A percentile compares a stretch with the other conserved stretches of the same genome.
Evolutionary conservation across 75 land plant genomes (phyloP).

Genomic region (Larix kaempferi): DNA sequence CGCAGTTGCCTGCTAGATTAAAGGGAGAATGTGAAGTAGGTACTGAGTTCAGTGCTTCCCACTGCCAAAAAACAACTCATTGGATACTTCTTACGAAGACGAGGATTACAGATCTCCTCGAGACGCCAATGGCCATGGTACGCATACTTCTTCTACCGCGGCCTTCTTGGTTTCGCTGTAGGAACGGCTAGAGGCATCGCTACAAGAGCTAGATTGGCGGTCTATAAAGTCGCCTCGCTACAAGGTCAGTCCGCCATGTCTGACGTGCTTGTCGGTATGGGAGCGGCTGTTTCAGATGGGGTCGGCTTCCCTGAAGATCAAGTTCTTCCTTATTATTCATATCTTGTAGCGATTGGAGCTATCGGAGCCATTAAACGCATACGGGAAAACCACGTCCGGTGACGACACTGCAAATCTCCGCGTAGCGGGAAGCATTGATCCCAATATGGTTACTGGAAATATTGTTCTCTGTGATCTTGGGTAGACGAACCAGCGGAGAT

Average conservation of each 20-base stretch:
- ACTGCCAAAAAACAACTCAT: constrained; percentile 67
- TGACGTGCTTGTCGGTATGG: constrained; percentile 70
- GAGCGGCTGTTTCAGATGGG: constrained; percentile 55
- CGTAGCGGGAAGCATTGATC: constrained; percentile 40
- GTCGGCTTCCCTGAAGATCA: constrained; percentile 42
- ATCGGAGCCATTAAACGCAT: constrained; percentile 43
- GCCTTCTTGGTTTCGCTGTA: constrained; percentile 47
- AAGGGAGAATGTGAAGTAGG: constrained; percentile 58
- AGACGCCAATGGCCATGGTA: constrained; percentile 56
- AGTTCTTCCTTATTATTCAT: constrained; percentile 32
- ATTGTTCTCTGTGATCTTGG: constrained; percentile 59
- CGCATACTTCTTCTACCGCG: constrained; percentile 37
- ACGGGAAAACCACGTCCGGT: not conserved
- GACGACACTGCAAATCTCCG: constrained; percentile 20
- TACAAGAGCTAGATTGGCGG: constrained; percentile 68
- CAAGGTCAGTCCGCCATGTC: constrained; percentile 60
- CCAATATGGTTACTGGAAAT: constrained; percentile 57
- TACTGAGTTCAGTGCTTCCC: constrained; percentile 16
- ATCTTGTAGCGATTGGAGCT: constrained; percentile 49
- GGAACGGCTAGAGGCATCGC: constrained; percentile 78
- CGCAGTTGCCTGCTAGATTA: constrained; percentile 48
- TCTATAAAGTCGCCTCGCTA: constrained; percentile 78
- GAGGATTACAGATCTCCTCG: constrained; percentile 53
- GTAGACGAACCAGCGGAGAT: constrained; percentile 38
- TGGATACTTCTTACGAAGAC: constrained; percentile 36